Evolutionary conservation across 768 basidiomycete species (phyloP).

Genomic region (Naganishia kalamii): DNA sequence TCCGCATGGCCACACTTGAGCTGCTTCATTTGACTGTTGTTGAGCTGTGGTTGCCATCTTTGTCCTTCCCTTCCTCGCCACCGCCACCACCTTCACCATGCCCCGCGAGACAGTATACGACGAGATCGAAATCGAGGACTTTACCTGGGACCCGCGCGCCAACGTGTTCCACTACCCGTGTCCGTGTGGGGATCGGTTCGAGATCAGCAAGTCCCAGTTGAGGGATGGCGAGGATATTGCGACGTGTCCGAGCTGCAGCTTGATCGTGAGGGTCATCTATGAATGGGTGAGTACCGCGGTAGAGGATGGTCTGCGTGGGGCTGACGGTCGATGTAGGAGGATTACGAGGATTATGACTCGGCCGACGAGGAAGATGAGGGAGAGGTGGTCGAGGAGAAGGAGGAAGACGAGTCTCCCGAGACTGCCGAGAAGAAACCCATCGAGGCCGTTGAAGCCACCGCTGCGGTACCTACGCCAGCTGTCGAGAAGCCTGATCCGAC

Average conservation of each 20-base stretch:
- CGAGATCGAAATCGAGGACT: constrained; percentile 95
- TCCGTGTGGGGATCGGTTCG: constrained; percentile 96
- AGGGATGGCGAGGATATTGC: constrained; percentile 87
- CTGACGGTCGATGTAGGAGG: constrained; percentile 47
- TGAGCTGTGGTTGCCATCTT: background rate
- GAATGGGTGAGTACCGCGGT: constrained; percentile 67
- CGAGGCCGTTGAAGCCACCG: background rate
- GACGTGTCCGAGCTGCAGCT: constrained; percentile 90
- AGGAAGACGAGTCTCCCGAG: constrained; percentile 51
- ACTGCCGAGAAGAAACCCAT: background rate
- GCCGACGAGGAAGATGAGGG: constrained; percentile 69
- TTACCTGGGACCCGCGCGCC: constrained; percentile 71
- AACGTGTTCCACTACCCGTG: constrained; percentile 95
- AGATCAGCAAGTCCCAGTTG: constrained; percentile 79
- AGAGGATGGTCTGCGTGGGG: background rate
- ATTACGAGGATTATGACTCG: constrained; percentile 73
- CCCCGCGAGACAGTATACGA: constrained; percentile 56
- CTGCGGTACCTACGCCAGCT: too few relatives aligned
- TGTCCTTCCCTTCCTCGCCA: background rate
- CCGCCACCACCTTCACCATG: constrained; percentile 51
- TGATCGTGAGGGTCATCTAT: constrained; percentile 84
- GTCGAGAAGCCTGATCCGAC: background rate
- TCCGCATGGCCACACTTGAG: background rate
- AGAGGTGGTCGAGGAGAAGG: constrained; percentile 65
- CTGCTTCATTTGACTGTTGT: background rate